Conservation (phyloP, 192 early-diverging fungal genomes). For the Coemansia sp. region DNA sequence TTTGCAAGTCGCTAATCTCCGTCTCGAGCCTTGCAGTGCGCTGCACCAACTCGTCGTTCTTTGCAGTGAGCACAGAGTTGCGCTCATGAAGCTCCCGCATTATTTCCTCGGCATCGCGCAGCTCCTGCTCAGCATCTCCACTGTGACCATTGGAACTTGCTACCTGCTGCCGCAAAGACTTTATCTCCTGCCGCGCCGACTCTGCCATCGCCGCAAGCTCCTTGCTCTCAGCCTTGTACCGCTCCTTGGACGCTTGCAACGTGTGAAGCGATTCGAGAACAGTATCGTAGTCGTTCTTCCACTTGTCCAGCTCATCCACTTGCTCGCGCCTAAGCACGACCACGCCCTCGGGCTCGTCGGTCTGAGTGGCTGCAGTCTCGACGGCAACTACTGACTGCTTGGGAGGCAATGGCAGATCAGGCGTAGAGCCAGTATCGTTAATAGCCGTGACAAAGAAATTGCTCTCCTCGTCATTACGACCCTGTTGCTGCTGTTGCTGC, state of each 20-base stretch:
- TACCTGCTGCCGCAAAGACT: conserved; percentile 17
- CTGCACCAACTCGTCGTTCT: conserved; percentile 40
- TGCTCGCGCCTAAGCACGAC: conserved; percentile 19
- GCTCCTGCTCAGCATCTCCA: not conserved
- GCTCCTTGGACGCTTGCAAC: conserved; percentile 20
- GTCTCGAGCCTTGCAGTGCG: conserved; percentile 39
- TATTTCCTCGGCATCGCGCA: conserved; percentile 33
- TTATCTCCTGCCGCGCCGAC: conserved; percentile 21
- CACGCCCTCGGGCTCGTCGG: conserved; percentile 1
- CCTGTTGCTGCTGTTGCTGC: not conserved
- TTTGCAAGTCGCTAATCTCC: conserved; percentile 35
- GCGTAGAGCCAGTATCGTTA: conserved; percentile 10
- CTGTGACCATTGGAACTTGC: not conserved
- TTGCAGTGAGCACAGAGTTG: conserved; percentile 11
- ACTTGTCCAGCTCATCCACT: conserved; percentile 16
- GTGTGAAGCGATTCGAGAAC: conserved; percentile 17
- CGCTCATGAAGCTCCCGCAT: conserved; percentile 24
- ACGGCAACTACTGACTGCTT: not conserved
- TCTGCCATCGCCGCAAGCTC: conserved; percentile 19
- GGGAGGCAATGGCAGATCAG: not conserved
- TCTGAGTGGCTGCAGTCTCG: too few species aligned
- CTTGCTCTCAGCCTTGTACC: conserved; percentile 17
- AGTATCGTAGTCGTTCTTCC: conserved; percentile 18
- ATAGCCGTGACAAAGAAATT: conserved; percentile 28
- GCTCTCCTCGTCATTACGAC: conserved; percentile 24